Conservation (phyloP, 495 filamentous ascomycete genomes). For the Neurospora tetrasperma region DNA sequence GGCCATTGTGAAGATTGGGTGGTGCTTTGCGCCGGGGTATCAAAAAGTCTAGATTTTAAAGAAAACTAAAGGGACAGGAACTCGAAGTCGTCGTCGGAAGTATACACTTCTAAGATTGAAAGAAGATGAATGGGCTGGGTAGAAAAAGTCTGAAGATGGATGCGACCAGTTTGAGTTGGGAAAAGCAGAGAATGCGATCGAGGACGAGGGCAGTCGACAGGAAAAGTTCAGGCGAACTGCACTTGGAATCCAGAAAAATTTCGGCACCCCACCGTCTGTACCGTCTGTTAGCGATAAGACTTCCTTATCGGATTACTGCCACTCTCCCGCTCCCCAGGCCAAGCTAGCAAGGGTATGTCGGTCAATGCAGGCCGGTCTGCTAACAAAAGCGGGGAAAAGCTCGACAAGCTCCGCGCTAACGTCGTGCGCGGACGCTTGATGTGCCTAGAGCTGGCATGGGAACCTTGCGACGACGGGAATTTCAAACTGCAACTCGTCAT, state of each 20-base stretch:
- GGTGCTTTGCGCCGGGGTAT: background rate
- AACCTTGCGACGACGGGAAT: background rate
- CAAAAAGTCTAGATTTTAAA: background rate
- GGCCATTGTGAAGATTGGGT: slow-evolving; percentile 17
- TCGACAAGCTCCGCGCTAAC: background rate
- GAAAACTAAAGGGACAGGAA: background rate
- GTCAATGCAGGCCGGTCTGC: background rate
- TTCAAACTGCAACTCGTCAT: background rate
- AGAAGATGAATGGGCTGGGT: background rate
- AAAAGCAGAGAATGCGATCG: background rate
- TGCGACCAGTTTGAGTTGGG: background rate
- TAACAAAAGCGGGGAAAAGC: background rate
- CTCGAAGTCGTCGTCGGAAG: background rate
- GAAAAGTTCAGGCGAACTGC: slow-evolving; percentile 10
- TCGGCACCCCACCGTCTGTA: slow-evolving; percentile 9
- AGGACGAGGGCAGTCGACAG: slow-evolving; percentile 9
- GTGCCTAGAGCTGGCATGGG: background rate
- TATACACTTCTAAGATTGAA: background rate
- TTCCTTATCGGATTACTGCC: slow-evolving; percentile 13
- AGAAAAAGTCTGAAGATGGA: background rate
- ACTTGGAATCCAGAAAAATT: slow-evolving; percentile 14
- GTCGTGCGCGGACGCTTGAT: background rate
- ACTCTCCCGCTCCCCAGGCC: background rate
- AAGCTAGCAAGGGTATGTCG: background rate
- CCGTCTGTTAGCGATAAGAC: slow-evolving; percentile 14